phyloP scores from a whole-genome alignment of 2,329 filamentous ascomycete species.

The Colletotrichum siamense region DNA sequence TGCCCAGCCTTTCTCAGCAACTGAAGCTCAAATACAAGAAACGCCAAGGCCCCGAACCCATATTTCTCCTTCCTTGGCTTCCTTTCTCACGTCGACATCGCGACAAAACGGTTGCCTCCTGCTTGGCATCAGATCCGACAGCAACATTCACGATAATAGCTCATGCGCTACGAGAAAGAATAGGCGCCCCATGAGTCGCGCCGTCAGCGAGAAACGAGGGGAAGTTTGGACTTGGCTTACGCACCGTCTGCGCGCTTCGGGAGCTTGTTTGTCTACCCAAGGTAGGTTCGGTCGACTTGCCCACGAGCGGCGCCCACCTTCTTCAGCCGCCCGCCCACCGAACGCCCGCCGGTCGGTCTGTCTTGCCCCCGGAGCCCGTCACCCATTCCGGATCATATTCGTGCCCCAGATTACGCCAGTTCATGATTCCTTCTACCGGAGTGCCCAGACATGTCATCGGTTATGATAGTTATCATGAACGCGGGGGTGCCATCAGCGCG shows the following conservation, averaged over 20 bases:
- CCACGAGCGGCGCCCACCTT: background rate
- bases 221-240: constrained; percentile 4
- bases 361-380: background rate
- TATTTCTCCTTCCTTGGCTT: background rate
- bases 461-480: background rate
- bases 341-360: background rate
- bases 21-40: constrained; percentile 12
- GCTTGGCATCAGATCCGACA: constrained; percentile 3
- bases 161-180: background rate
- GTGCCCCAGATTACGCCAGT: background rate
- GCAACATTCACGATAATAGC: background rate
- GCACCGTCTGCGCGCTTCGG: background rate
- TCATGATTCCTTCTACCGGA: background rate
- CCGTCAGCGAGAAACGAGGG: background rate
- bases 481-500: background rate
- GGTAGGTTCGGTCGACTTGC: background rate
- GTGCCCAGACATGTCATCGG: background rate
- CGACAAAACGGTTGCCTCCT: background rate
- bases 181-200: background rate
- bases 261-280: background rate
- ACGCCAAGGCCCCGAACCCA: constrained; percentile 10
- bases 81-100: background rate
- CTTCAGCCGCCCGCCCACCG: background rate
- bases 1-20: background rate
- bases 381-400: constrained; percentile 3